A percentile compares a stretch with the other conserved stretches of the same genome.
Evolutionary conservation across 192 early-diverging fungal species (phyloP).

Genomic region (Entomortierella parvispora): DNA sequence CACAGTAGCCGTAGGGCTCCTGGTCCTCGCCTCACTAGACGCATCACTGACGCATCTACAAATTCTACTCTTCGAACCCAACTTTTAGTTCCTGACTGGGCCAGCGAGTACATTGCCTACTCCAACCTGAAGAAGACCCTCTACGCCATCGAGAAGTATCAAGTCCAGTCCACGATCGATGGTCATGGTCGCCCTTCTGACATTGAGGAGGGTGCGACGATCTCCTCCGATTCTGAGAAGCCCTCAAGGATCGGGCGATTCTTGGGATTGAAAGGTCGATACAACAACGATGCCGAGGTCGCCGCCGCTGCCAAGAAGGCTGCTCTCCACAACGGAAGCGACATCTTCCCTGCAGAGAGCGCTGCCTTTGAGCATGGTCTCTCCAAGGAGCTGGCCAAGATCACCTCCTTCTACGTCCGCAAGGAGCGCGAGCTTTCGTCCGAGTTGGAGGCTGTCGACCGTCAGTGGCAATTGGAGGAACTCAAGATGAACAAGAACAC

Average conservation of each 20-base stretch:
- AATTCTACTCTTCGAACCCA: background rate
- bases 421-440: conserved; percentile 85
- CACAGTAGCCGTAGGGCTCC: no score
- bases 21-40: background rate
- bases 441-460: conserved; percentile 64
- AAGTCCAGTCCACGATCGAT: conserved; percentile 27
- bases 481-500: conserved; percentile 23
- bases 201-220: conserved; percentile 18
- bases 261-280: conserved; percentile 6
- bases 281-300: no score
- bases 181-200: conserved; percentile 10
- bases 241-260: conserved; percentile 20
- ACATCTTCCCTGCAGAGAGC: conserved; percentile 50
- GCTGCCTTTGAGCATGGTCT: conserved; percentile 28
- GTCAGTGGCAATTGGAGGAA: conserved; percentile 41
- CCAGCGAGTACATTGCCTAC: conserved; percentile 80
- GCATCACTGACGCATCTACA: background rate
- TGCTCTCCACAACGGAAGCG: conserved; percentile 22
- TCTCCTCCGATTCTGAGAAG: conserved; percentile 10
- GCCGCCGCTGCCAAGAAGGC: conserved; percentile 12
- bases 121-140: conserved; percentile 84
- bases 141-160: conserved; percentile 80
- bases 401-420: conserved; percentile 83
- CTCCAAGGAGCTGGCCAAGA: conserved; percentile 69
- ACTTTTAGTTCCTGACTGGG: conserved; percentile 78